phyloP scores from a whole-genome alignment of 2,329 filamentous ascomycete species.

The Leptographium radiaticola region DNA sequence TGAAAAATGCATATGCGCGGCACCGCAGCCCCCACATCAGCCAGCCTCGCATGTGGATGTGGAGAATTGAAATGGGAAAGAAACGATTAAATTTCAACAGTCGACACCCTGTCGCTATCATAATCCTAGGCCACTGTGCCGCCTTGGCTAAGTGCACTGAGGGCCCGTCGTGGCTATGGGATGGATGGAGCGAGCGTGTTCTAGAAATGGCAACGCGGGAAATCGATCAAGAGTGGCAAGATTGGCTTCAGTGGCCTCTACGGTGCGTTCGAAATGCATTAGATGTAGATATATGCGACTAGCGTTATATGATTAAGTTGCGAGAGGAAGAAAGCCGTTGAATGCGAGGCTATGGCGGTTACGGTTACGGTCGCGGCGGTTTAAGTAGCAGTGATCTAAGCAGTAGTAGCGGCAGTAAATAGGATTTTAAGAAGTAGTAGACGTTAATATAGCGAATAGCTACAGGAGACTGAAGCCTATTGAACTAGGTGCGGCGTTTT shows the following conservation, averaged over 20 bases:
- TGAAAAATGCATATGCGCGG: conserved; percentile 1
- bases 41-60: conserved; percentile 1
- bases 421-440: too few relatives aligned
- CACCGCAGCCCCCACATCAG: background rate
- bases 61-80: background rate
- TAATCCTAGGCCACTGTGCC: background rate
- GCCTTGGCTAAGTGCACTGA: background rate
- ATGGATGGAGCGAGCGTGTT: conserved; percentile 1
- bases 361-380: too few relatives aligned
- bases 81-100: background rate
- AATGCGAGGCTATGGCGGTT: too few relatives aligned
- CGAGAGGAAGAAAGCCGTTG: too few relatives aligned
- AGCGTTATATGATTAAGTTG: too few relatives aligned
- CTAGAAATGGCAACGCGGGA: background rate
- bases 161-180: background rate
- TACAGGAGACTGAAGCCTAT: too few relatives aligned
- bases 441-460: too few relatives aligned
- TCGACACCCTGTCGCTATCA: background rate
- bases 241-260: background rate
- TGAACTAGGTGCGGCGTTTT: too few relatives aligned
- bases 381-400: too few relatives aligned
- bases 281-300: background rate
- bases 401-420: too few relatives aligned
- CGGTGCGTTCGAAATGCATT: background rate
- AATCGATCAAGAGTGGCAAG: background rate